Evolutionary conservation across 2,329 filamentous ascomycete species (phyloP).

Genomic region (Colletotrichum sublineola): DNA sequence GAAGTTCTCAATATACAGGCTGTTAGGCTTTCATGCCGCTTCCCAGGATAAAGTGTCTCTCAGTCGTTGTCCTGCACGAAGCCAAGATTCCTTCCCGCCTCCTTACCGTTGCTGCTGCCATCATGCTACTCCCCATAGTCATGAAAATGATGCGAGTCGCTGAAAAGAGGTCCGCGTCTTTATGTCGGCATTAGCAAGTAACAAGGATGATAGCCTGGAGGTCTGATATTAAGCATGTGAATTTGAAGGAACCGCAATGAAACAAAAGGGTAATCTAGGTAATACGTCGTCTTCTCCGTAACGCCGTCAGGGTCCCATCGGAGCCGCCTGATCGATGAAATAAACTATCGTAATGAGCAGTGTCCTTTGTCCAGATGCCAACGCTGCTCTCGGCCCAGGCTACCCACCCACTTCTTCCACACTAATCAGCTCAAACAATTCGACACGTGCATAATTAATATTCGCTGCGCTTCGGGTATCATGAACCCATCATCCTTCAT

Average conservation of each 20-base stretch:
- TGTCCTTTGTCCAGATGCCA: conserved; percentile 1
- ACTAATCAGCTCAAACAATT: conserved; percentile 21
- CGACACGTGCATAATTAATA: conserved; percentile 14
- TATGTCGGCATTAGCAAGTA: background rate
- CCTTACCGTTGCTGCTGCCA: background rate
- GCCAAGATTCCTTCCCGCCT: conserved; percentile 1
- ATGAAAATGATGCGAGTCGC: background rate
- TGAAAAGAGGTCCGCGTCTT: background rate
- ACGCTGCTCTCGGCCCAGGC: conserved; percentile 3
- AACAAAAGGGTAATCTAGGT: conserved; percentile 26
- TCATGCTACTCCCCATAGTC: background rate
- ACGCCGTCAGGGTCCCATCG: conserved; percentile 26
- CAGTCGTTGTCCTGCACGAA: background rate
- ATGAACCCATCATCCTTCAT: background rate
- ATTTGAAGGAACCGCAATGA: conserved; percentile 17
- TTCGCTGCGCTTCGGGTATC: conserved; percentile 21
- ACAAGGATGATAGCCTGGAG: background rate
- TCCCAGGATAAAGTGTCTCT: background rate
- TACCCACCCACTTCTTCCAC: background rate
- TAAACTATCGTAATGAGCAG: conserved; percentile 5
- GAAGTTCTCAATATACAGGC: background rate
- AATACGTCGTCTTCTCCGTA: conserved; percentile 23
- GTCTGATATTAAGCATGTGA: conserved; percentile 19
- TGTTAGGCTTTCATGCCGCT: background rate
- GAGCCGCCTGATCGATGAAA: conserved; percentile 5